Evolutionary conservation across 352 stramenopile species (phyloP).

Genomic region (Globisporangium splendens): DNA sequence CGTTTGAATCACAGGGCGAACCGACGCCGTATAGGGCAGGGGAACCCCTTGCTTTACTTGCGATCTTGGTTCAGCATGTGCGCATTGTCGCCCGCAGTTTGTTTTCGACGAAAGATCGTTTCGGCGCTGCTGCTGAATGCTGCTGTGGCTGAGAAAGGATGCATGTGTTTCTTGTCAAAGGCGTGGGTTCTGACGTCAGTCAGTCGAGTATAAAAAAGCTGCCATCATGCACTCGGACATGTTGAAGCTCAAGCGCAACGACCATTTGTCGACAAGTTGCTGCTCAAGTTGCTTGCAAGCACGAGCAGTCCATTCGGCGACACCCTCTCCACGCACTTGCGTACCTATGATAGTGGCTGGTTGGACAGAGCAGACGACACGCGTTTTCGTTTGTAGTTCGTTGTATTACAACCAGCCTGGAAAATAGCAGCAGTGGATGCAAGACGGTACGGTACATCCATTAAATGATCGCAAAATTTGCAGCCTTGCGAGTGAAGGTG

Average conservation of each 20-base stretch:
- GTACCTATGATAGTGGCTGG: not conserved
- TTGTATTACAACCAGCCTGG: no score
- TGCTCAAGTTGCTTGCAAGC: not conserved
- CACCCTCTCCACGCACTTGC: no score
- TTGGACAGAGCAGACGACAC: not conserved
- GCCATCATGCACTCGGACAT: not conserved
- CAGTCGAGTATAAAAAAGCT: not conserved
- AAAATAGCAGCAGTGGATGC: not conserved
- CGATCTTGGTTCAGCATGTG: not conserved
- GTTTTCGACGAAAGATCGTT: no score
- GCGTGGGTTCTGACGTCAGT: constrained; percentile 3
- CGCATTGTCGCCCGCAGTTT: no score
- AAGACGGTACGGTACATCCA: not conserved
- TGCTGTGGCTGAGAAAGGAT: no score
- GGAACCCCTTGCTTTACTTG: not conserved
- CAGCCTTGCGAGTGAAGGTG: not conserved
- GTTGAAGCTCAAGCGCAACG: not conserved
- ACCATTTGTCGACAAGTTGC: no score
- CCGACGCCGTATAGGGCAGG: constrained; percentile 4
- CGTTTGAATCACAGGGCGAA: not conserved
- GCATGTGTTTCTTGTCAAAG: not conserved
- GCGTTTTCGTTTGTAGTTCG: no score
- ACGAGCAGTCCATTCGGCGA: no score
- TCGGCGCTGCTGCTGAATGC: no score
- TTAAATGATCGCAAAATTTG: not conserved